Base-by-base conservation (phyloP, 192 early-diverging fungal species). In the Backusella liffmaniae region DNA sequence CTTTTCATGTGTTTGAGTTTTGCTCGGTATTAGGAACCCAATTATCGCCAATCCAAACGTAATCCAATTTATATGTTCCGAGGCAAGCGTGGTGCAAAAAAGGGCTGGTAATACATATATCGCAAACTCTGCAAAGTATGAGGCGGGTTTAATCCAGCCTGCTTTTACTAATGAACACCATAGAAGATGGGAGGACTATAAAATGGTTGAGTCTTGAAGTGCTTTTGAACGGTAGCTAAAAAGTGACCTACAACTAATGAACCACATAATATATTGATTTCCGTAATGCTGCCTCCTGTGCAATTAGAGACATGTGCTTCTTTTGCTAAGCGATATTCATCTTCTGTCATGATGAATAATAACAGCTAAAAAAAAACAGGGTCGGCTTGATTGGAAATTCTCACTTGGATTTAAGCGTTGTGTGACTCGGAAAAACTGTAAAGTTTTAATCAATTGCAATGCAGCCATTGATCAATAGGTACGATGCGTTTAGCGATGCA, bases 301-400 rank as follows among this genome's bases (percentile, higher is more conserved):
- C 84, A 84, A 29, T 85, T 82, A 3, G 88, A 82, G 1, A 90
- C 89, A 84, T 86, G 89, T 36, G 82, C 78, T 67, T 89, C 89
- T 77, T 90, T 86, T 23, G 78, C 88, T 23, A 70, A 67, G 66
- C 86, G 88, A 70, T 90, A 90, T 16, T 77, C 51, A 15, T 79
- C 73, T 32, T 73, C 72, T 26, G 56, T 59, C 23, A 59, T 59
- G 21, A 59, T 59, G 56, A 59, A 21, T 8, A 13, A 59, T n/a
- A 49, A 18, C 3, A 10, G 10, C 23, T 36, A 30, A 39, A 29
- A 26, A 26, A 59, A 44, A 44, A 44, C 4, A 44, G 13, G 0
- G 10, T 10, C 37, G 9, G 37, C 37, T 39, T 3, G 37, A 39
- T 39, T 39, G 37, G 37, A 39, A 39, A 39, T 39, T 39, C 9